Base-by-base conservation (phyloP, 345 rosid genomes). In the Anacardium occidentale region DNA sequence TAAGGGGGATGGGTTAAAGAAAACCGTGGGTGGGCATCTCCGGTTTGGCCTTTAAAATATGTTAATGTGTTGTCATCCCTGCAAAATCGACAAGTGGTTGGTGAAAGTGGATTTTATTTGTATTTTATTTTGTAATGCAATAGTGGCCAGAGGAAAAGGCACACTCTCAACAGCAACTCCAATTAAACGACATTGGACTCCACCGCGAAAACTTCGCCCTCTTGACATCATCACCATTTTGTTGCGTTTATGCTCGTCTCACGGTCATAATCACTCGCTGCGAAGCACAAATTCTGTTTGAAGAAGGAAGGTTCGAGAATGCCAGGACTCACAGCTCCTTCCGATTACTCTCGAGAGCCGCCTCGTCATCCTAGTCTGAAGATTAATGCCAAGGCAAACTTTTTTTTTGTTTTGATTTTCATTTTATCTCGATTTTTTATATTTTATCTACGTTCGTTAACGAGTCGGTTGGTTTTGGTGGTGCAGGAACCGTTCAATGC, bases 401-500 rank as follows among this genome's bases (percentile, higher is more conserved):
- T 48, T 21, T 4, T 24, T 24, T 71, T 18, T n/a, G n/a, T n/a
- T 42, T 20, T 1, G 3, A 29, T 26, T 34, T 45, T 45, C 52
- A 56, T 24, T 3, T 47, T 9, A 58, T 48, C 47, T 66, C 13
- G 21, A 65, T 48, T 26, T 13, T 37, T 37, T 37, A 5, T 37
- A 37, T 8, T 66, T 62, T 18, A 1, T 60, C 15, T 18, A 8
- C 15, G 6, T 10, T 18, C 10, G 20, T 34, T 18, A 2, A 14
- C 5, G n/a, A 61, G 15, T 11, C 47, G 15, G 24, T 68, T 62
- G 62, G 10, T 3, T 26, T 76, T 50, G 64, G 37, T 75, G 56
- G 24, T 77, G 73, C 87, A 94, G 97, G 87, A 84, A 80, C 98
- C 98, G 3, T 94, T 92, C 85, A 94, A 94, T 77, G 97, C 97